phyloP scores from a whole-genome alignment of 164 flowering plant species.

The Aristolochia fimbriata region DNA sequence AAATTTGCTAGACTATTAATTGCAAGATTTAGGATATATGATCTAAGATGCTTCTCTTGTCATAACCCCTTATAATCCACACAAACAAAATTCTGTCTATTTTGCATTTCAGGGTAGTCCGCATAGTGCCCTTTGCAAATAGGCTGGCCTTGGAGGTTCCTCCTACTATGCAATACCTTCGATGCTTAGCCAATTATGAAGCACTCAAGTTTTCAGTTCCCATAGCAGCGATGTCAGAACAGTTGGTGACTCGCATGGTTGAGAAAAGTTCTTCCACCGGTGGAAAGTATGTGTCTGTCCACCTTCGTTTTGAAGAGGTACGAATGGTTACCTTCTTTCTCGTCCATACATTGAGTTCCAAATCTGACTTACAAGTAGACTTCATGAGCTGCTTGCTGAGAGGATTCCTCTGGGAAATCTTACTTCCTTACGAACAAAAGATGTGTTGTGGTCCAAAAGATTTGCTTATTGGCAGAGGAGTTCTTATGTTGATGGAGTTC shows the following conservation, averaged over 20 bases:
- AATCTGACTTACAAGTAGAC: no score
- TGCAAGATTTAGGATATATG: no score
- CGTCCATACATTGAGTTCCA: no score
- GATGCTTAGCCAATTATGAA: slow-evolving; percentile 76
- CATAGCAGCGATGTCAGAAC: slow-evolving; percentile 47
- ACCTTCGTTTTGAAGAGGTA: slow-evolving; percentile 95
- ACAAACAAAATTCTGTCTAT: not conserved
- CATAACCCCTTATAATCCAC: not conserved
- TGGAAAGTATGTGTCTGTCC: slow-evolving; percentile 76
- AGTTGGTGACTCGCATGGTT: slow-evolving; percentile 52
- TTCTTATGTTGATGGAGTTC: no score
- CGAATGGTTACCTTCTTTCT: not conserved
- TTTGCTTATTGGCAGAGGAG: no score
- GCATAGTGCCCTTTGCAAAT: slow-evolving; percentile 87
- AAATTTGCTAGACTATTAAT: no score
- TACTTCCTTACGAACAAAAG: no score
- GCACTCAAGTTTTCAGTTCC: slow-evolving; percentile 69
- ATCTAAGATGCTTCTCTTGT: not conserved
- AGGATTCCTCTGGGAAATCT: no score
- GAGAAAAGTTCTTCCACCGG: slow-evolving; percentile 41
- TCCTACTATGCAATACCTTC: slow-evolving; percentile 54
- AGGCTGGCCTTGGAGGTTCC: slow-evolving; percentile 78
- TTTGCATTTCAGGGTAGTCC: slow-evolving; percentile 51
- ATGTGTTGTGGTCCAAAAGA: no score
- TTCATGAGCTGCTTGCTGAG: no score